phyloP scores from a whole-genome alignment of 2,329 filamentous ascomycete species.

The Monilinia laxa region DNA sequence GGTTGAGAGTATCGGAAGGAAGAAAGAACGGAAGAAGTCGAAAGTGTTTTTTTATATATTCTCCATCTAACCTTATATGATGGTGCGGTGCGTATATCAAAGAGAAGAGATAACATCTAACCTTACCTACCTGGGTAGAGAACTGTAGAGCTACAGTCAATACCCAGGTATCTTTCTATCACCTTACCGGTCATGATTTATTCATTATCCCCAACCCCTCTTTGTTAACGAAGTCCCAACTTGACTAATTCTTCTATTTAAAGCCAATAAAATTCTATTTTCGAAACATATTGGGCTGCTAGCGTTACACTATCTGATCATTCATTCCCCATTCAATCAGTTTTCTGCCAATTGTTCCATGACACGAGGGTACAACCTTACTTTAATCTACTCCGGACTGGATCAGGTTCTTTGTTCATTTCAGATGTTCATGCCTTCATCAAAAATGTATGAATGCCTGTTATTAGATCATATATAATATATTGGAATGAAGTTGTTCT shows the following conservation, averaged over 20 bases:
- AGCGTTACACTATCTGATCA: constrained; percentile 30
- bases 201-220: neutral
- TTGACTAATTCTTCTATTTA: neutral
- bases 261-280: neutral
- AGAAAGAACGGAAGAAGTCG: neutral
- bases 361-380: constrained; percentile 32
- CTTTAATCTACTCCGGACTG: neutral
- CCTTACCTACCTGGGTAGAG: no score
- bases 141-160: no score
- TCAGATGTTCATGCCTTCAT: constrained; percentile 8
- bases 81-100: no score
- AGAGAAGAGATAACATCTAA: no score
- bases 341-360: constrained; percentile 32
- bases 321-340: neutral
- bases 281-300: constrained; percentile 30
- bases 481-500: no score
- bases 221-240: neutral
- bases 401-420: constrained; percentile 26
- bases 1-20: neutral
- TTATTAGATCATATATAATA: no score
- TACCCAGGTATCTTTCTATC: no score
- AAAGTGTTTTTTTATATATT: neutral
- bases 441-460: neutral
- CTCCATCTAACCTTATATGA: no score
- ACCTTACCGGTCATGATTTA: no score